phyloP scores from a whole-genome alignment of 225 moss, liverwort and hornwort genomes.

The Marchantia paleacea region DNA sequence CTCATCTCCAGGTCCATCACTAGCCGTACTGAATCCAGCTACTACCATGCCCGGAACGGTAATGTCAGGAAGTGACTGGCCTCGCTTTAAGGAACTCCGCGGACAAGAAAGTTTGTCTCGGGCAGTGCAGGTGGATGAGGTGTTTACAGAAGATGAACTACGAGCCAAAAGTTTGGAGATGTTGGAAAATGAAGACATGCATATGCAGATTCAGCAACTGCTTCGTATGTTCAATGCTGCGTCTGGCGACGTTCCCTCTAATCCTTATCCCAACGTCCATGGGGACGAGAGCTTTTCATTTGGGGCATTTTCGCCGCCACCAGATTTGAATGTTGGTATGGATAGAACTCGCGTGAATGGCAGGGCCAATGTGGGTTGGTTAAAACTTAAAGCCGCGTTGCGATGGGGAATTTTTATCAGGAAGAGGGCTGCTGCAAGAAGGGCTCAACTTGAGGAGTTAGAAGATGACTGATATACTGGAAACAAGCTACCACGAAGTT shows the following conservation, averaged over 20 bases:
- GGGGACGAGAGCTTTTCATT: constrained; percentile 58
- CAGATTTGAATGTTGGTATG: constrained; percentile 51
- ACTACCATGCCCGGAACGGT: constrained; percentile 13
- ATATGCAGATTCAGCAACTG: constrained; percentile 51
- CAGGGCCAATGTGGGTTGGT: constrained; percentile 69
- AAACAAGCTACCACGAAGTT: too few relatives aligned
- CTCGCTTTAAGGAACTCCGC: constrained; percentile 28
- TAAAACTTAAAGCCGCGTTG: constrained; percentile 80
- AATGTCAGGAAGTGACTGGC: constrained; percentile 34
- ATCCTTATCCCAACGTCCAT: constrained; percentile 27
- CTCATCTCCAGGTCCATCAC: constrained; percentile 24
- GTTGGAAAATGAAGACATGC: constrained; percentile 57
- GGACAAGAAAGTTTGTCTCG: constrained; percentile 30
- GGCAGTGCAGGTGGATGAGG: constrained; percentile 30
- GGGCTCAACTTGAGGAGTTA: constrained; percentile 67
- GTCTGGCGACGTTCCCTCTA: constrained; percentile 24
- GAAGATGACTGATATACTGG: constrained; percentile 48
- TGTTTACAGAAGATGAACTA: constrained; percentile 40
- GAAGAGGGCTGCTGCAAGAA: constrained; percentile 66
- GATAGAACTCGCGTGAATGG: constrained; percentile 53
- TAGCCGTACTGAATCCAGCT: constrained; percentile 6
- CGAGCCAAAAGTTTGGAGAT: constrained; percentile 44
- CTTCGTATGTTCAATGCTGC: constrained; percentile 51
- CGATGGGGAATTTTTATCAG: constrained; percentile 89
- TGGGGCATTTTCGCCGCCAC: constrained; percentile 42